Base-by-base conservation (phyloP, 129 eudicot species). In the Pittosporum tobira region DNA sequence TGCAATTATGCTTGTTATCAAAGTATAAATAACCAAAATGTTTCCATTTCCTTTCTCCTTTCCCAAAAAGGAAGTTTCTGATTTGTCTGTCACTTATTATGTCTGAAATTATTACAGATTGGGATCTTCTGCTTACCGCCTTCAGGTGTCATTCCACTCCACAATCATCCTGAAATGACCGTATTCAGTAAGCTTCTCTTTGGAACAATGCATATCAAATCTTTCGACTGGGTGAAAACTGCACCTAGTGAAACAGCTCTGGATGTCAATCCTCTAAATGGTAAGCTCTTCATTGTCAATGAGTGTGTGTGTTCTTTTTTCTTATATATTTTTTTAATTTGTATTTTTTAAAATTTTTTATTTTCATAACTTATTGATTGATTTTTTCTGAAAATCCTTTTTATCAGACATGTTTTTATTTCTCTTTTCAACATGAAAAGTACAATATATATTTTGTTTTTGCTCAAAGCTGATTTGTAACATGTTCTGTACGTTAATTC, bases 81-180 rank as follows among this genome's bases (percentile, higher is more conserved):
- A 37, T 22, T 38, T 59, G 31, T 2, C 11, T 6, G 40, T 9
- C 13, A 3, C 38, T 8, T 3, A 10, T 4, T 4, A 37, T 52
- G 23, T 66, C 23, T 30, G 3, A 7, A 9, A 20, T 44, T 53
- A 26, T 63, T 57, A 51, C 77, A 88, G 96, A 88, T 88, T 55
- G 96, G 96, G 40, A 77, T 88, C 51, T 88, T 88, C 72, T 84
- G 93, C 57, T 79, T 88, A 78, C 96, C 96, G 0, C 91, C 96
- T 23, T 63, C 81, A 16, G 85, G 85, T 67, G 91, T 88, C 60
- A 80, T 88, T 42, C 94, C 91, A 0, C 95, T 88, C 52, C 96
- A 88, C 44, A 82, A 88, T 45, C 96, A 88, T 59, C 96, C 96
- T n/a, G 85, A 73, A 43, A 88, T 88, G 96, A 88, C 96, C 18